Evolutionary conservation across 2,329 filamentous ascomycete genomes (phyloP).

Genomic region (Fusarium nematophilum): DNA sequence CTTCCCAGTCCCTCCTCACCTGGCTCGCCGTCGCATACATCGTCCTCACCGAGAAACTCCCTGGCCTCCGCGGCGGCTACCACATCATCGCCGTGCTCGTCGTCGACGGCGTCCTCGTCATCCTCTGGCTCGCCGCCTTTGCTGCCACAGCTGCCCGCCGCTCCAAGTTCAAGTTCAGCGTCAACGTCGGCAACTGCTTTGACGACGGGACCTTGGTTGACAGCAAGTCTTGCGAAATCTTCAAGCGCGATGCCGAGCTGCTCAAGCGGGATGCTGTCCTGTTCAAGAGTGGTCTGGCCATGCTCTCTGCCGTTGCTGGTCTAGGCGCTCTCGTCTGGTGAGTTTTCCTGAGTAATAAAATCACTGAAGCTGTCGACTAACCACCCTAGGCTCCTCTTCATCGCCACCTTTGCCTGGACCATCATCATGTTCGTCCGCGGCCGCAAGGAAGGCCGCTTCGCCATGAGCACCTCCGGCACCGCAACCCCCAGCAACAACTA

Average conservation of each 20-base stretch:
- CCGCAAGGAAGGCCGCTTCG: conserved; percentile 54
- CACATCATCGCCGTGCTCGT: conserved; percentile 58
- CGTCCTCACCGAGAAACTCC: conserved; percentile 55
- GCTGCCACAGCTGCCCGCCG: conserved; percentile 55
- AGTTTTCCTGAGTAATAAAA: conserved; percentile 19
- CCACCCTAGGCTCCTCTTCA: conserved; percentile 51
- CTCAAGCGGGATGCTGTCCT: conserved; percentile 45
- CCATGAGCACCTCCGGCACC: conserved; percentile 25
- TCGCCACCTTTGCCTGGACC: conserved; percentile 52
- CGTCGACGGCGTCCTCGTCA: conserved; percentile 56
- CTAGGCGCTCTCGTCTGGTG: conserved; percentile 58
- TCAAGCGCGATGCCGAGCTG: conserved; percentile 22
- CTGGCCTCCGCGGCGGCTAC: conserved; percentile 50
- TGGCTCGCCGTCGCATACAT: conserved; percentile 58
- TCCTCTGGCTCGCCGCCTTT: conserved; percentile 61
- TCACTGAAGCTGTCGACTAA: conserved; percentile 9
- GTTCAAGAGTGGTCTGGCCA: conserved; percentile 48
- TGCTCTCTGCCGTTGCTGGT: conserved; percentile 55
- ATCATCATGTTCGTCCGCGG: conserved; percentile 49
- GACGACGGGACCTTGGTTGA: conserved; percentile 54
- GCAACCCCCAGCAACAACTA: conserved; percentile 39
- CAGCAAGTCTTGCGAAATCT: conserved; percentile 51
- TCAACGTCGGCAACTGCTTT: conserved; percentile 47
- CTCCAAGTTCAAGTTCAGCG: conserved; percentile 49
- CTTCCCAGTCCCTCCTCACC: conserved; percentile 55